These are phyloP conservation scores for Tetrahymena elliotti DNA, from an alignment of 73 alveolate genomes.

Conservation along the genomic window DNA sequence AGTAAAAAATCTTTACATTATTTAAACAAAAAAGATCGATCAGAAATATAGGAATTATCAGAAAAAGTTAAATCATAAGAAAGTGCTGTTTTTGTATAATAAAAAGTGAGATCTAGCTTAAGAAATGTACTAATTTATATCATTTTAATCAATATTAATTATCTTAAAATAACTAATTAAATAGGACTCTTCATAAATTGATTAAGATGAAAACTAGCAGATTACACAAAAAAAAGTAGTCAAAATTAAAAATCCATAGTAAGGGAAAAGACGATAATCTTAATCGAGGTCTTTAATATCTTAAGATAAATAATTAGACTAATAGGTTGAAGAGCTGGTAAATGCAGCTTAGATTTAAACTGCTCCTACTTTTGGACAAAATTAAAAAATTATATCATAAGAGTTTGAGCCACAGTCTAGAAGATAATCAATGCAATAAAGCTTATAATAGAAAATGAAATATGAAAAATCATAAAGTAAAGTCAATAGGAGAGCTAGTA, in stretches of 20 bases:
- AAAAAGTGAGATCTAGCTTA: neutral
- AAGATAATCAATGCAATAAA: neutral
- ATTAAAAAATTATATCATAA: neutral
- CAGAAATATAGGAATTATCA: neutral
- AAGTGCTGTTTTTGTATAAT: neutral
- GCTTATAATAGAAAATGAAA: neutral
- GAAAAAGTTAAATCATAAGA: neutral
- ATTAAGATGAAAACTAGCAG: neutral
- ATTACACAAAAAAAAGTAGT: neutral
- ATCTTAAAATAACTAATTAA: neutral
- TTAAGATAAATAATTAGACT: neutral
- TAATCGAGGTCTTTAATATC: neutral
- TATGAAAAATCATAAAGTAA: neutral
- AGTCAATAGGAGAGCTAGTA: neutral
- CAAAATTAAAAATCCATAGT: neutral
- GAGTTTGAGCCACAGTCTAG: neutral
- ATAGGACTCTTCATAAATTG: neutral
- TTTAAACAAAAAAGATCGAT: neutral
- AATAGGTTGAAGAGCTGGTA: neutral
- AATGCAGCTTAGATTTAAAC: neutral
- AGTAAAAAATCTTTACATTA: neutral
- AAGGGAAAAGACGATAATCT: neutral
- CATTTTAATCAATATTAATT: neutral
- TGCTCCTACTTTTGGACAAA: neutral
- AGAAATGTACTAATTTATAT: neutral